Base-by-base conservation (phyloP, 2,329 filamentous ascomycete species). In the Periconia macrospinosa region DNA sequence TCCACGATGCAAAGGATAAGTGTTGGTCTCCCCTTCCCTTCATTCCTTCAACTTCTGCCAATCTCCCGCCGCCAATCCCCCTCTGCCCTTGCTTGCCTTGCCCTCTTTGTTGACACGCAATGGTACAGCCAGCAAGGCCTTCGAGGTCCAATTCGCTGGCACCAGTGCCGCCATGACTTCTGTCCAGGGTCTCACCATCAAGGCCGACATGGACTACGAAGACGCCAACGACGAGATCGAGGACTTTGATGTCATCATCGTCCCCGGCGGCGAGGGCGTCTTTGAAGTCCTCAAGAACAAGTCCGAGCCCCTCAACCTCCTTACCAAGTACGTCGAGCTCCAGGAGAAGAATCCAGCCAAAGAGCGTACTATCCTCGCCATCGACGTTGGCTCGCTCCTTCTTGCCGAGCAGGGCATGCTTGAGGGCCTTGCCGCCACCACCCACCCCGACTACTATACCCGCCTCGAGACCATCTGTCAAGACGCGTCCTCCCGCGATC, bases 391-490 rank as follows among this genome's bases (percentile, higher is more conserved):
- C 59, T 83, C 88, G 42, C 84, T 93, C 69, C 84, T 93, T 77
- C 84, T 93, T 47, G 91, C 87, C 57, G 81, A 89, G 68, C 83
- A 87, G 67, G 90, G 90, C 62, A 85, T 94, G 70, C 84, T 95
- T 56, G 85, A 87, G 60, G 91, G 91, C 59, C 81, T 94, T 23
- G 86, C 87, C 30, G 90, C 89, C 63, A 95, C 91, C 58, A 93
- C 89, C 54, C 91, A 94, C 74, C 87, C 89, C 56, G 89, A 94
- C 75, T 86, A 81, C 76, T 82, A 92, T 66, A 91, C 90, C 72
- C 88, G 85, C 61, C 86, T 95, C 69, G 91, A 94, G 80, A 92
- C 86, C 65, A 77, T 92, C 62, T 92, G 89, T 80, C 89, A 88
- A 73, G 86, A 90, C 60, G 85, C 86, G 45, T 84, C 88, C 44